phyloP scores from a whole-genome alignment of 139 green algal species.

The Chlorella sp. region DNA sequence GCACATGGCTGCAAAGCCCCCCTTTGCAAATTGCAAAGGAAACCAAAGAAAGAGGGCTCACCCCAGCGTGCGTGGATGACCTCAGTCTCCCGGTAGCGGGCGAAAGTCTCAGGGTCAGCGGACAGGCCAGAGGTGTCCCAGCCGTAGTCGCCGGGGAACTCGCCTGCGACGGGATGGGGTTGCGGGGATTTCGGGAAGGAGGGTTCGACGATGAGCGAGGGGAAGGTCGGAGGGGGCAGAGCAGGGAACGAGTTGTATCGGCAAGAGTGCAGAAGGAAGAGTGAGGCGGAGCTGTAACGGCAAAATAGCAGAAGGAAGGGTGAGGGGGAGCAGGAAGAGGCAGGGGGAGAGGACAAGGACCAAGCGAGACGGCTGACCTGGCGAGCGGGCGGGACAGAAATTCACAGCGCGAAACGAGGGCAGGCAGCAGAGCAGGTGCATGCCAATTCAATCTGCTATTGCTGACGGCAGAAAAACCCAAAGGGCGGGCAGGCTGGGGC shows the following conservation, averaged over 20 bases:
- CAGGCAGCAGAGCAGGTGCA: background rate
- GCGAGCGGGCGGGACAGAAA: background rate
- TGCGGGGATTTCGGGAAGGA: background rate
- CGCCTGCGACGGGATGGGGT: conserved; percentile 24
- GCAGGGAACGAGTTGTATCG: no score
- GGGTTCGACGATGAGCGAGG: background rate
- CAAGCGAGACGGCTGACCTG: no score
- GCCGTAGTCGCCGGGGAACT: conserved; percentile 78
- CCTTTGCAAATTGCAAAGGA: no score
- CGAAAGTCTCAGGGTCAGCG: conserved; percentile 85
- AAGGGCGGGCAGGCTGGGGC: background rate
- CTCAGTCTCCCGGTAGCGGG: conserved; percentile 83
- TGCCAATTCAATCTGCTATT: background rate
- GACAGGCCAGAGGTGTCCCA: conserved; percentile 89
- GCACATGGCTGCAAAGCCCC: no score
- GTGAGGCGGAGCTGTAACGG: background rate
- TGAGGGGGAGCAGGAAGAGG: no score
- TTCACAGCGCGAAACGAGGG: background rate
- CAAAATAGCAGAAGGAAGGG: no score
- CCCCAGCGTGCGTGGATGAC: conserved; percentile 92
- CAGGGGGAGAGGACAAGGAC: no score
- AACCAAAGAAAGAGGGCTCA: conserved; percentile 25
- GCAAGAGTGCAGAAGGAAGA: background rate
- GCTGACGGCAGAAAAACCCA: background rate
- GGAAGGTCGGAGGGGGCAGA: no score